Evolutionary conservation across 1,284 basidiomycete species (phyloP).

Genomic region (Rhodofomes roseus): DNA sequence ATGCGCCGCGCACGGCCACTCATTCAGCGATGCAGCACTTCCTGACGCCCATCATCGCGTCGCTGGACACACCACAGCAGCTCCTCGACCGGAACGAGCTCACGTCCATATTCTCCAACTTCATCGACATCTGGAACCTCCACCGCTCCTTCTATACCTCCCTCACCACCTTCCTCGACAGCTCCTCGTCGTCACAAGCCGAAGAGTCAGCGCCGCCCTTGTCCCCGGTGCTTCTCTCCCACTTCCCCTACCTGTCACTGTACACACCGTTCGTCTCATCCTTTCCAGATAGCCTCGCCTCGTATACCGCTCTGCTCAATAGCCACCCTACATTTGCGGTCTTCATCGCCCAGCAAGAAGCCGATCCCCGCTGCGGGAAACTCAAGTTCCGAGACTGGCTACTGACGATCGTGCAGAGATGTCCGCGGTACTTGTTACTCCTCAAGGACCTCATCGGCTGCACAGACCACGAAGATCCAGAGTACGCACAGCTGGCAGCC

Average conservation of each 20-base stretch:
- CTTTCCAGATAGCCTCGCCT: conserved; percentile 64
- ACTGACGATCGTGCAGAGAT: conserved; percentile 83
- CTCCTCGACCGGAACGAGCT: conserved; percentile 69
- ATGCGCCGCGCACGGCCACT: neutral
- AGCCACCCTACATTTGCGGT: conserved; percentile 52
- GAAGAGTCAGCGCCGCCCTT: conserved; percentile 25
- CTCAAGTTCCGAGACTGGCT: conserved; percentile 80
- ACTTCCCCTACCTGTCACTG: conserved; percentile 57
- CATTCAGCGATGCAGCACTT: conserved; percentile 53
- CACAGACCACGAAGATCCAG: conserved; percentile 61
- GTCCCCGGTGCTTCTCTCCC: conserved; percentile 45
- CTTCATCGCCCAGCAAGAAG: conserved; percentile 60
- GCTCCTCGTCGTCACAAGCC: conserved; percentile 20
- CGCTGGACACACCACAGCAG: conserved; percentile 61
- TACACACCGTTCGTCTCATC: conserved; percentile 82
- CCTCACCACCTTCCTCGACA: conserved; percentile 45
- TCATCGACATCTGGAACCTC: conserved; percentile 88
- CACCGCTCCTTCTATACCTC: conserved; percentile 75
- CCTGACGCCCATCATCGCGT: conserved; percentile 69
- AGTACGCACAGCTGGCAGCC: conserved; percentile 54
- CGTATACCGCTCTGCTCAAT: conserved; percentile 48
- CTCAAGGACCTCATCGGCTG: conserved; percentile 73
- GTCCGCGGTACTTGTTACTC: conserved; percentile 80
- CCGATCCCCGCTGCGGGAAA: conserved; percentile 63
- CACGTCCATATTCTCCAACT: conserved; percentile 82